Percentiles rank a stretch among this genome's conserved stretches.
These are phyloP conservation scores for Clarireedia sp. DNA, from an alignment of 2,329 filamentous ascomycete genomes.

Conservation along the genomic window DNA sequence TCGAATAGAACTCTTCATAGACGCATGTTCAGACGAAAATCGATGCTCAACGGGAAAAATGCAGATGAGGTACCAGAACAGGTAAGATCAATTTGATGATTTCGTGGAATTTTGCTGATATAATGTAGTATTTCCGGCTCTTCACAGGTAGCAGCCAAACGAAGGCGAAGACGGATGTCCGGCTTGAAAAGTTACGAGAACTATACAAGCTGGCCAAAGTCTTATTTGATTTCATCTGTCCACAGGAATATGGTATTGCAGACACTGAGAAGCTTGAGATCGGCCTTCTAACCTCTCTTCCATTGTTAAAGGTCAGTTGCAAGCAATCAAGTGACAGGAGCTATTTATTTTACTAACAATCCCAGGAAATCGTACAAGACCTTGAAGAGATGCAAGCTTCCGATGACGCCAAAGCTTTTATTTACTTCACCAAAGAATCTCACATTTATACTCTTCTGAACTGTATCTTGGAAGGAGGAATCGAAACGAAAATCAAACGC, in stretches of 20 bases:
- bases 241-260: constrained; percentile 95
- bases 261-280: constrained; percentile 98
- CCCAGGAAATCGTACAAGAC: constrained; percentile 88
- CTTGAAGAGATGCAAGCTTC: constrained; percentile 96
- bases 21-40: constrained; percentile 52
- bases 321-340: not conserved
- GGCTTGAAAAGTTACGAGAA: constrained; percentile 82
- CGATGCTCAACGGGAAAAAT: constrained; percentile 48
- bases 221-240: constrained; percentile 95
- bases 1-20: constrained; percentile 28
- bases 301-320: constrained; percentile 54
- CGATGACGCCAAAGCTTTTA: constrained; percentile 87
- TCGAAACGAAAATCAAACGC: constrained; percentile 93
- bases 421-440: constrained; percentile 99
- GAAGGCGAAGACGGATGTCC: constrained; percentile 73
- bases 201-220: constrained; percentile 91
- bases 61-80: constrained; percentile 42
- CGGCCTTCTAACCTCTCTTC: constrained; percentile 85
- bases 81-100: not conserved
- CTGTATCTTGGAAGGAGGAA: constrained; percentile 92
- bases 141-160: constrained; percentile 69
- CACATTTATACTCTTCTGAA: constrained; percentile 98
- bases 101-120: no score
- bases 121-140: constrained; percentile 69
- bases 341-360: constrained; percentile 10